A percentile compares a stretch with the other conserved stretches of the same genome.
These are phyloP conservation scores for Rhododendron mucronatum DNA, from an alignment of 148 eudicot species.

Conservation along the genomic window DNA sequence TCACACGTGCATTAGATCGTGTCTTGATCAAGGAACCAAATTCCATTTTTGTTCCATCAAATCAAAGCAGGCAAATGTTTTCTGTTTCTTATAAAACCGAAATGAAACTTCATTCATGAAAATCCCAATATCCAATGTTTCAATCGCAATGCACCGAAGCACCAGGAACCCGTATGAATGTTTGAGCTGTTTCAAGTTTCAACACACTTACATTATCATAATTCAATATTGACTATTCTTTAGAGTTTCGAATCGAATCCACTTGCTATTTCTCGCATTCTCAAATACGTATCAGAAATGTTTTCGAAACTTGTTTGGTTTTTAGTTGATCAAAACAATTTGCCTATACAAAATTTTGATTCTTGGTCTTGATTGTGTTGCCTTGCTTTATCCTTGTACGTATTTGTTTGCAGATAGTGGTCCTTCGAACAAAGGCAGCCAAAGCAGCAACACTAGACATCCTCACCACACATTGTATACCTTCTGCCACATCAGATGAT, in stretches of 20 bases:
- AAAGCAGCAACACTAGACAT: conserved; percentile 87
- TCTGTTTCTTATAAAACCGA: not conserved
- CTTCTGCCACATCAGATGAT: conserved; percentile 92
- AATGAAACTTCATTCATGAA: not conserved
- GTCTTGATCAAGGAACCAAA: not conserved
- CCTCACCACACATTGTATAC: conserved; percentile 85
- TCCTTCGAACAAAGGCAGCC: conserved; percentile 71
- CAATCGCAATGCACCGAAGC: not conserved
- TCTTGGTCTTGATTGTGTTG: not conserved
- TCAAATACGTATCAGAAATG: not conserved
- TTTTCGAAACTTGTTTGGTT: not conserved
- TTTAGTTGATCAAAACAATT: not conserved
- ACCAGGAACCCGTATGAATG: not conserved
- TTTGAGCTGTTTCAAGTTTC: not conserved
- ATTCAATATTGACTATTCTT: not conserved
- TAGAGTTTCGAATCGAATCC: not conserved
- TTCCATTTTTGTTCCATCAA: not conserved
- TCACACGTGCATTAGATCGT: not conserved
- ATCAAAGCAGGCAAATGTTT: not conserved
- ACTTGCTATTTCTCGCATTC: not conserved
- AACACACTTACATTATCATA: not conserved
- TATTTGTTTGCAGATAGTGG: conserved; percentile 58
- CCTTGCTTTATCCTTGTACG: not conserved
- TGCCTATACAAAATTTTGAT: not conserved
- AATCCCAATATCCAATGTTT: not conserved